Percentiles rank a stretch among this genome's conserved stretches.
Conservation (phyloP, 805 yeast species). For the Cyberlindnera misumaiensis region DNA sequence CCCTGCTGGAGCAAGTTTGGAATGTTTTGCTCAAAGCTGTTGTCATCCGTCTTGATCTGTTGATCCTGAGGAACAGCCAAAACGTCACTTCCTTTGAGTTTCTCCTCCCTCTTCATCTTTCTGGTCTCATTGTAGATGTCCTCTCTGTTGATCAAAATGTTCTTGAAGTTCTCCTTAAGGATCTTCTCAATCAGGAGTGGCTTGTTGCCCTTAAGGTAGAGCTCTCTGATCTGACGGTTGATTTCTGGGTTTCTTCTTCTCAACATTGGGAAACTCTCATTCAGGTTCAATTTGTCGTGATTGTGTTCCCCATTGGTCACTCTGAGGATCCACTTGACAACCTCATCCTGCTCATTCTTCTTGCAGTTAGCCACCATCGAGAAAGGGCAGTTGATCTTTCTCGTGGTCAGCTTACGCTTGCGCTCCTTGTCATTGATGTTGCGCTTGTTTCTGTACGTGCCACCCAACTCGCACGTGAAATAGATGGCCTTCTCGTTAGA, state of each 20-base stretch:
- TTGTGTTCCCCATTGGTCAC: constrained; percentile 23
- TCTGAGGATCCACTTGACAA: constrained; percentile 22
- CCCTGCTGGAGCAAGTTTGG: constrained; percentile 20
- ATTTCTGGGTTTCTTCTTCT: constrained; percentile 27
- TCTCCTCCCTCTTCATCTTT: constrained; percentile 27
- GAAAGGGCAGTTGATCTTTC: constrained; percentile 26
- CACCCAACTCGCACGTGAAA: constrained; percentile 26
- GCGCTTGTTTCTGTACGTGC: constrained; percentile 25
- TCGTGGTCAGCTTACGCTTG: constrained; percentile 24
- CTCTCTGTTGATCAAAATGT: constrained; percentile 24
- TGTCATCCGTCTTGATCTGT: constrained; percentile 8
- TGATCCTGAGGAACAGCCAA: constrained; percentile 4
- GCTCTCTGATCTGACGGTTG: constrained; percentile 24
- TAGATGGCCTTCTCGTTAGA: constrained; percentile 26
- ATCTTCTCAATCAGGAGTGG: constrained; percentile 23
- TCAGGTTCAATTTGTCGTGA: constrained; percentile 24
- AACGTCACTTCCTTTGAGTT: constrained; percentile 10
- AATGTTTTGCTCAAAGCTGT: constrained; percentile 21
- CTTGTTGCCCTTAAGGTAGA: constrained; percentile 24
- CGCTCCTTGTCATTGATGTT: constrained; percentile 26
- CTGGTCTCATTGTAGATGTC: constrained; percentile 27
- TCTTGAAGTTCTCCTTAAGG: constrained; percentile 20
- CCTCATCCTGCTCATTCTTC: constrained; percentile 22
- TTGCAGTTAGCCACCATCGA: constrained; percentile 27
- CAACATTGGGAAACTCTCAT: constrained; percentile 25